phyloP scores from a whole-genome alignment of 179 eudicot species.

The Sideroxylon spinosum region DNA sequence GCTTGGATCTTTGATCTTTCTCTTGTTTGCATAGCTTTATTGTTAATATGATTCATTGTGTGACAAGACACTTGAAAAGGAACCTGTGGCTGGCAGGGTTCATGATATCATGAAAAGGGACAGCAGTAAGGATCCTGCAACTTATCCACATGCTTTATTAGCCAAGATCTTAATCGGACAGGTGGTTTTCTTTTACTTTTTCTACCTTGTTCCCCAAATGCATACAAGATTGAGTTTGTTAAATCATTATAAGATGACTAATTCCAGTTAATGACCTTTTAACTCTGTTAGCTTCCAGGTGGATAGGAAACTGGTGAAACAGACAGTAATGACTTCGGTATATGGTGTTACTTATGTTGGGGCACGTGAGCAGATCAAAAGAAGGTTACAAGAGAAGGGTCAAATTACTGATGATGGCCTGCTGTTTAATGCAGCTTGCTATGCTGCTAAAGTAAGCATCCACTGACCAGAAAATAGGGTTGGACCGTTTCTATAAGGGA shows the following conservation, averaged over 20 bases:
- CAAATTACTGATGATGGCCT: slow-evolving; percentile 66
- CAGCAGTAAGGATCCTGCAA: slow-evolving; percentile 67
- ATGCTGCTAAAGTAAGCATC: slow-evolving; percentile 73
- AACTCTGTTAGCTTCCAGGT: slow-evolving; percentile 48
- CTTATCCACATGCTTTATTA: slow-evolving; percentile 57
- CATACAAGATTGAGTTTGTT: not conserved
- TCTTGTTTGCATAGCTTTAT: not conserved
- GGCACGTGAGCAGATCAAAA: slow-evolving; percentile 83
- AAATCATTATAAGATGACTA: not conserved
- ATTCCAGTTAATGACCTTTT: slow-evolving; percentile 10
- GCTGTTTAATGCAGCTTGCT: slow-evolving; percentile 66
- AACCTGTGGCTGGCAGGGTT: slow-evolving; percentile 48
- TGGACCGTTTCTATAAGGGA: not conserved
- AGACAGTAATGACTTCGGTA: slow-evolving; percentile 94
- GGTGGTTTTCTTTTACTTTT: slow-evolving; percentile 40
- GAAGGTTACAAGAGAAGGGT: slow-evolving; percentile 82
- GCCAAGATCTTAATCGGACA: slow-evolving; percentile 75
- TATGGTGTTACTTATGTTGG: slow-evolving; percentile 91
- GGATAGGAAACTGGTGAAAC: slow-evolving; percentile 80
- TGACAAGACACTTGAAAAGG: not conserved
- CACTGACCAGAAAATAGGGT: not conserved
- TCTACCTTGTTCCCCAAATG: not conserved
- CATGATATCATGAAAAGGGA: slow-evolving; percentile 71
- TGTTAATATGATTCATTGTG: not conserved
- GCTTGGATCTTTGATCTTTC: not conserved